Base-by-base conservation (phyloP, 148 eudicot genomes). In the Silene conica region DNA sequence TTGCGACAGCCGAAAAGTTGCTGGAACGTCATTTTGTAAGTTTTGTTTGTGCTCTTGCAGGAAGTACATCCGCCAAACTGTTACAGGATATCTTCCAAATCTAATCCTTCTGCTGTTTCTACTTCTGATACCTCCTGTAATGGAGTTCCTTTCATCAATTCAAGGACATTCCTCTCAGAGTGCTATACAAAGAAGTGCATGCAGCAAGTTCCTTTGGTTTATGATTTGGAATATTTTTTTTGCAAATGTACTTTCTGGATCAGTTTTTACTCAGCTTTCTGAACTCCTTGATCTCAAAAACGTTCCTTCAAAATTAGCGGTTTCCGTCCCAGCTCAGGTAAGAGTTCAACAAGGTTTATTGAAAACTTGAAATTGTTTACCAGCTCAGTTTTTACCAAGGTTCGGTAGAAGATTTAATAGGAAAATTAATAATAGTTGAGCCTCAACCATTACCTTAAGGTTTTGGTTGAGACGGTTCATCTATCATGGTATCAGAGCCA, bases 71-170 rank as follows among this genome's bases (percentile, higher is more conserved):
- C 80, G 83, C 65, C 78, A 84, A 78, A 34, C 90, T 82, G 72
- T 92, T 23, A 92, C 95, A 10, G 97, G 97, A 68, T 92, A 90
- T 76, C 92, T 92, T 75, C 97, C 97, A 69, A 92, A 86, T 62
- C 82, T 90, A 74, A 88, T 92, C 56, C 90, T 92, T 59, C 85
- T 72, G 69, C 13, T 88, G 73, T 92, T 83, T 82, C 68, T 92
- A 73, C 77, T 70, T 67, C 12, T 84, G 73, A 88, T 86, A 76
- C 96, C 97, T 76, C 95, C 92, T 74, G 70, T 92, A 63, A 90
- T 92, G 97, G 66, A 63, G 82, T 79, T 87, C 75, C 80, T 92
- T 58, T 86, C 97, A 71, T 82, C 91, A 20, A 80, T 90, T 74
- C 91, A 92, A 86, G 97, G 97, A 28, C 75, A 79, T 71, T 77